phyloP scores from a whole-genome alignment of 495 filamentous ascomycete species.

The Aspergillus olivimuriae region DNA sequence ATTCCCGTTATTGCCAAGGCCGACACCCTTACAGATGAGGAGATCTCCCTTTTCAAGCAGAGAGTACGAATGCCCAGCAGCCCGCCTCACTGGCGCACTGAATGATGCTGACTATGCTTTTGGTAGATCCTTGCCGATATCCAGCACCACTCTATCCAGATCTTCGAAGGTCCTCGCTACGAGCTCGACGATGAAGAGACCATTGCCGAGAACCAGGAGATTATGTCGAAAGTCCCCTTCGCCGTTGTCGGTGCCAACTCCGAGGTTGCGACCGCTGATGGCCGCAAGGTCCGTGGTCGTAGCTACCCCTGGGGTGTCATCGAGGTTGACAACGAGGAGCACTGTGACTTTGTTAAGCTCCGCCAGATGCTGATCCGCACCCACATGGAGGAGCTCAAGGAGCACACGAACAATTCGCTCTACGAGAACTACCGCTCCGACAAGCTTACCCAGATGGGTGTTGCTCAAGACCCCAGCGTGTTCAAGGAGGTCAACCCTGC shows the following conservation, averaged over 20 bases:
- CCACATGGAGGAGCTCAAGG: slow-evolving; percentile 99
- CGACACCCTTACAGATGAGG: slow-evolving; percentile 95
- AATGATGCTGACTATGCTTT: slow-evolving; percentile 1
- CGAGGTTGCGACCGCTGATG: slow-evolving; percentile 85
- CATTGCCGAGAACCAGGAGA: slow-evolving; percentile 99
- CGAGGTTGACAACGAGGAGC: slow-evolving; percentile 99
- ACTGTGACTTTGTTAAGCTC: slow-evolving; percentile 99
- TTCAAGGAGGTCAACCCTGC: slow-evolving; percentile 99
- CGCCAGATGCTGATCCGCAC: slow-evolving; percentile 99
- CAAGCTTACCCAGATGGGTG: slow-evolving; percentile 97
- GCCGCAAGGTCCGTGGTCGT: slow-evolving; percentile 92
- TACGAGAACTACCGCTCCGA: slow-evolving; percentile 99
- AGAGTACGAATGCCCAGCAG: slow-evolving; percentile 55
- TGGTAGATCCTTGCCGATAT: slow-evolving; percentile 92
- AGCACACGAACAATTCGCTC: slow-evolving; percentile 97
- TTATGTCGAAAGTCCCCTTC: slow-evolving; percentile 99
- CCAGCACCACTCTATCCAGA: slow-evolving; percentile 91
- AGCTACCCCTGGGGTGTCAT: slow-evolving; percentile 98
- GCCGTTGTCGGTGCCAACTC: slow-evolving; percentile 94
- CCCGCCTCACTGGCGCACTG: background rate
- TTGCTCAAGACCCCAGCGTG: slow-evolving; percentile 94
- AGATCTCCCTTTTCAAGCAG: slow-evolving; percentile 88
- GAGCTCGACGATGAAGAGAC: slow-evolving; percentile 99
- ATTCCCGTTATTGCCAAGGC: slow-evolving; percentile 99
- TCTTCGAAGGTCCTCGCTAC: slow-evolving; percentile 97